A percentile compares a stretch with the other conserved stretches of the same genome.
Conservation (phyloP, 2,329 filamentous ascomycete genomes). For the Rutstroemia sp. region DNA sequence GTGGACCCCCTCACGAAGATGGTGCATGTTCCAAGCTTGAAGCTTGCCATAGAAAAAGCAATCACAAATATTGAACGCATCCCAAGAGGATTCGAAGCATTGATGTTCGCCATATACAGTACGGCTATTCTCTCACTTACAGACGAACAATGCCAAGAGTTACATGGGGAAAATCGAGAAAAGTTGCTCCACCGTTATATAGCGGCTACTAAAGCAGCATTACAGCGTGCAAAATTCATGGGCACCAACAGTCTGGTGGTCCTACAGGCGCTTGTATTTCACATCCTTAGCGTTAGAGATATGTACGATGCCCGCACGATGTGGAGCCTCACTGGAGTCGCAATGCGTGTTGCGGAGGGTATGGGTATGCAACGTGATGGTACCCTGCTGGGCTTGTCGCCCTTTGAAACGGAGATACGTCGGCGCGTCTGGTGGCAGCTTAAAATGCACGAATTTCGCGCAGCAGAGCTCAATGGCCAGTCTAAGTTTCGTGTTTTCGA, state of each 20-base stretch:
- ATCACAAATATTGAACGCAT: conserved; percentile 34
- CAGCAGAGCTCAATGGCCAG: conserved; percentile 11
- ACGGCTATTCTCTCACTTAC: conserved; percentile 24
- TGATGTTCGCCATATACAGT: conserved; percentile 60
- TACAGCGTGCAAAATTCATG: conserved; percentile 49
- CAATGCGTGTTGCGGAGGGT: no score
- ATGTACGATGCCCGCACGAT: no score
- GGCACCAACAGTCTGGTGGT: conserved; percentile 50
- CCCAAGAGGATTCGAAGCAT: conserved; percentile 47
- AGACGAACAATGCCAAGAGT: no score
- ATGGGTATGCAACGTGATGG: conserved; percentile 56
- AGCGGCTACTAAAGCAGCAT: conserved; percentile 36
- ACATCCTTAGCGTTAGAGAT: no score
- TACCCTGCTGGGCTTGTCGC: conserved; percentile 44
- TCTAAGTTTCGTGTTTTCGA: conserved; percentile 13
- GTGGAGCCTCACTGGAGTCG: no score
- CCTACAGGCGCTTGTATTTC: conserved; percentile 35
- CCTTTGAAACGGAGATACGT: conserved; percentile 62
- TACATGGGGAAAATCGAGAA: no score
- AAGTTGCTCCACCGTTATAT: conserved; percentile 38
- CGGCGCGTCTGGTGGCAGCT: conserved; percentile 61
- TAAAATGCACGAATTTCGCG: conserved; percentile 44
- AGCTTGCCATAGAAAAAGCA: conserved; percentile 55
- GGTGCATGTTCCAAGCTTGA: conserved; percentile 56
- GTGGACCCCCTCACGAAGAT: conserved; percentile 63